Conservation (phyloP, 129 eudicot species). For the carrot (Daucus carota) region DNA sequence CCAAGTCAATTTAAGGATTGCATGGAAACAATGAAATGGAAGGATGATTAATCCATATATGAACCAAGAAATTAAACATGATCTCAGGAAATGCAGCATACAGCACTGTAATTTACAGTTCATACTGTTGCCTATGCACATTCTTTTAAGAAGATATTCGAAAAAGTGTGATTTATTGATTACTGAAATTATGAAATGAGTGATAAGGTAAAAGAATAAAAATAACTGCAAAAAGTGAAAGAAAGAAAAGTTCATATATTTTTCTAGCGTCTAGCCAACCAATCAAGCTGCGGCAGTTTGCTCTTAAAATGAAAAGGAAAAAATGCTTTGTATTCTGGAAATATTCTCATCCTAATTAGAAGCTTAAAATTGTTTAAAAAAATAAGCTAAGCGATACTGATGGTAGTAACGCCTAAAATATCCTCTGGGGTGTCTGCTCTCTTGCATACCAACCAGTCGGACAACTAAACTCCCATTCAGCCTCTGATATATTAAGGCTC, state of each 20-base stretch:
- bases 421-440: neutral
- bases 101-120: neutral
- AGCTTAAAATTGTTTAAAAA: neutral
- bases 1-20: slow-evolving; percentile 19
- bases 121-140: neutral
- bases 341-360: neutral
- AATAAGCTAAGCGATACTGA: neutral
- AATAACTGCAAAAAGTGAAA: neutral
- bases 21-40: slow-evolving; percentile 13
- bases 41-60: slow-evolving; percentile 13
- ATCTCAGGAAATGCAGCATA: neutral
- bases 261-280: neutral
- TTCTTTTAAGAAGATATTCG: neutral
- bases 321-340: neutral
- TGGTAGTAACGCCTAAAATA: neutral
- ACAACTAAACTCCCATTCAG: neutral
- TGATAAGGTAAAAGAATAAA: neutral
- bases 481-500: neutral
- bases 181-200: neutral
- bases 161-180: neutral
- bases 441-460: neutral
- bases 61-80: slow-evolving; percentile 10
- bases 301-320: neutral
- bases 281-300: neutral
- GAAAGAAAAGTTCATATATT: neutral